Percentiles rank a stretch among this genome's conserved stretches.
phyloP scores from a whole-genome alignment of 2,329 filamentous ascomycete genomes.

The Neophaeococcomyces mojaviensis region DNA sequence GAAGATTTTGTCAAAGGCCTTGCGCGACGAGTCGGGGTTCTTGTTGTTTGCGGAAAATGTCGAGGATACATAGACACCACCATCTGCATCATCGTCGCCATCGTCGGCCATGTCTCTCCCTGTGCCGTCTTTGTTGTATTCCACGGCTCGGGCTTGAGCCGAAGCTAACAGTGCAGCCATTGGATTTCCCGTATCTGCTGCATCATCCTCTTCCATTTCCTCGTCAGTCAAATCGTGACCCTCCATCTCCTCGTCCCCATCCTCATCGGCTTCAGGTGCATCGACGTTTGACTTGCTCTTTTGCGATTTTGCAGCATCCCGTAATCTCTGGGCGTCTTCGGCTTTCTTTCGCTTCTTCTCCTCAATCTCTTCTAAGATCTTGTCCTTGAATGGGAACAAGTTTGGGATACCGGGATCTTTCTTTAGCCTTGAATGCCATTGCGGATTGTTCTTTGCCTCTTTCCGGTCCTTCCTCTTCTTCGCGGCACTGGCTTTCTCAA shows the following conservation, averaged over 20 bases:
- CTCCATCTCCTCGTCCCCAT: slow-evolving; percentile 38
- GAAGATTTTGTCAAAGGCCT: slow-evolving; percentile 91
- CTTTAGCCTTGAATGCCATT: slow-evolving; percentile 93
- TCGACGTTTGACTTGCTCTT: slow-evolving; percentile 48
- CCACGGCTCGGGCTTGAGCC: slow-evolving; percentile 66
- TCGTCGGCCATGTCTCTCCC: slow-evolving; percentile 52
- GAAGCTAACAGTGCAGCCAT: slow-evolving; percentile 89
- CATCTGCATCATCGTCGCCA: slow-evolving; percentile 40
- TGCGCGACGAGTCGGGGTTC: slow-evolving; percentile 60
- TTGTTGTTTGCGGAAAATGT: slow-evolving; percentile 17
- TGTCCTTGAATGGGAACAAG: slow-evolving; percentile 95
- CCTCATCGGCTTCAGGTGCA: slow-evolving; percentile 37
- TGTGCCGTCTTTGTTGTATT: slow-evolving; percentile 62
- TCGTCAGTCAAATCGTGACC: slow-evolving; percentile 45
- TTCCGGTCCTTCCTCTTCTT: slow-evolving; percentile 90
- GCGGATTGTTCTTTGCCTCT: slow-evolving; percentile 79
- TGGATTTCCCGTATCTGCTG: slow-evolving; percentile 67
- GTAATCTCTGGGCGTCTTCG: slow-evolving; percentile 65
- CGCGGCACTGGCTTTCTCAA: slow-evolving; percentile 80
- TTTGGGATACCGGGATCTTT: slow-evolving; percentile 98
- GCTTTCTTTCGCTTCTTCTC: slow-evolving; percentile 73
- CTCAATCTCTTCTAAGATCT: slow-evolving; percentile 88
- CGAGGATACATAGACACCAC: slow-evolving; percentile 31
- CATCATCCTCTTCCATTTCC: slow-evolving; percentile 47
- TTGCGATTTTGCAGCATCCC: slow-evolving; percentile 56